These are phyloP conservation scores for Backusella morwellensis DNA, from an alignment of 192 early-diverging fungal species.

Conservation along the genomic window DNA sequence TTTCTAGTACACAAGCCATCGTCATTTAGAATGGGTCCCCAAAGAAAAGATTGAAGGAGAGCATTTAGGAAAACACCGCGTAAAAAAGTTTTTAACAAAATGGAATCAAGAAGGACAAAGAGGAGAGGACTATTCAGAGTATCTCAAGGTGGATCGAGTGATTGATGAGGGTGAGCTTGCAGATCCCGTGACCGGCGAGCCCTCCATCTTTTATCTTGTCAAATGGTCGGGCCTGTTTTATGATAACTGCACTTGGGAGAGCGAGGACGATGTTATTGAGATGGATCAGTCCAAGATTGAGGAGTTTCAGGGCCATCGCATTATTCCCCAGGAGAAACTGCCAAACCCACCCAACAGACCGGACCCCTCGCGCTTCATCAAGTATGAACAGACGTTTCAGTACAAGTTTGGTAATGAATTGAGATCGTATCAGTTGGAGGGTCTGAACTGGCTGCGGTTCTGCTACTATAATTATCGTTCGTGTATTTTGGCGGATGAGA, in stretches of 20 bases:
- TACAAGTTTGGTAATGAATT: conserved; percentile 73
- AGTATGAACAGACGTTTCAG: conserved; percentile 46
- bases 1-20: conserved; percentile 58
- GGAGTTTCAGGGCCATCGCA: conserved; percentile 65
- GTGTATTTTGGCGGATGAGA: conserved; percentile 92
- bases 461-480: conserved; percentile 77
- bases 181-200: conserved; percentile 45
- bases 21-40: conserved; percentile 72
- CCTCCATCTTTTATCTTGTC: conserved; percentile 65
- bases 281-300: conserved; percentile 64
- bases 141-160: conserved; percentile 73
- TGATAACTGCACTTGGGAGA: conserved; percentile 76
- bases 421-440: conserved; percentile 78
- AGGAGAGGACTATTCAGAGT: conserved; percentile 63
- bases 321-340: conserved; percentile 52
- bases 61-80: conserved; percentile 63
- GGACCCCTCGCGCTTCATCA: conserved; percentile 46
- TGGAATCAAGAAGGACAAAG: conserved; percentile 48
- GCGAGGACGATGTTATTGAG: conserved; percentile 46
- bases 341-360: conserved; percentile 39
- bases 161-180: conserved; percentile 80
- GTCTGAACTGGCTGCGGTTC: conserved; percentile 80
- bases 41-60: conserved; percentile 45
- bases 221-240: conserved; percentile 78
- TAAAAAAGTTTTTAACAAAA: conserved; percentile 76